These are phyloP conservation scores for Pulveroboletus sp. DNA, from an alignment of 768 basidiomycete species.

Conservation along the genomic window DNA sequence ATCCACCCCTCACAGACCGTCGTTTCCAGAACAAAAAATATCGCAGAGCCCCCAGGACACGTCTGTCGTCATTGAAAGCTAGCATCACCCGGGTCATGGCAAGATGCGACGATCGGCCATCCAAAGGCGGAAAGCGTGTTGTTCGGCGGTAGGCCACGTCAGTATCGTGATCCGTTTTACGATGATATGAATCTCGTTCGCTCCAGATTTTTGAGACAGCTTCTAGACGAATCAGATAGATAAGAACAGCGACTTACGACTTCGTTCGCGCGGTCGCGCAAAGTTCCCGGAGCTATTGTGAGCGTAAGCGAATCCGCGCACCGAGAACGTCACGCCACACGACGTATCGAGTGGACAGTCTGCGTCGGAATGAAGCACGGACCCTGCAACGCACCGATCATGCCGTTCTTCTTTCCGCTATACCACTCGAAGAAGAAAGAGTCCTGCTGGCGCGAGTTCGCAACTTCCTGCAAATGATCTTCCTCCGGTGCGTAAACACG, in stretches of 20 bases:
- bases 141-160: constrained; percentile 4
- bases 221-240: constrained; percentile 8
- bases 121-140: constrained; percentile 1
- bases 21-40: constrained; percentile 16
- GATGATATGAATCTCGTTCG: no score
- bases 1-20: background rate
- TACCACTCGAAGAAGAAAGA: constrained; percentile 28
- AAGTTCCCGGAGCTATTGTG: background rate
- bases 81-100: background rate
- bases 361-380: constrained; percentile 32
- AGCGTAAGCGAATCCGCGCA: constrained; percentile 1
- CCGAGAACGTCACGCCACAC: background rate
- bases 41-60: no score
- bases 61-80: background rate
- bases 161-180: background rate
- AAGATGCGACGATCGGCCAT: background rate
- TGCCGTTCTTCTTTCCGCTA: constrained; percentile 23
- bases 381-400: constrained; percentile 29
- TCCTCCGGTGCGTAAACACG: constrained; percentile 13
- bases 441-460: background rate
- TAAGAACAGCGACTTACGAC: constrained; percentile 1
- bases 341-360: constrained; percentile 14
- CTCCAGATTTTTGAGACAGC: background rate
- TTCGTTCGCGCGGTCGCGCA: constrained; percentile 2
- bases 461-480: background rate